Evolutionary conservation across 2,329 filamentous ascomycete species (phyloP).

Genomic region (Alternaria rosae): DNA sequence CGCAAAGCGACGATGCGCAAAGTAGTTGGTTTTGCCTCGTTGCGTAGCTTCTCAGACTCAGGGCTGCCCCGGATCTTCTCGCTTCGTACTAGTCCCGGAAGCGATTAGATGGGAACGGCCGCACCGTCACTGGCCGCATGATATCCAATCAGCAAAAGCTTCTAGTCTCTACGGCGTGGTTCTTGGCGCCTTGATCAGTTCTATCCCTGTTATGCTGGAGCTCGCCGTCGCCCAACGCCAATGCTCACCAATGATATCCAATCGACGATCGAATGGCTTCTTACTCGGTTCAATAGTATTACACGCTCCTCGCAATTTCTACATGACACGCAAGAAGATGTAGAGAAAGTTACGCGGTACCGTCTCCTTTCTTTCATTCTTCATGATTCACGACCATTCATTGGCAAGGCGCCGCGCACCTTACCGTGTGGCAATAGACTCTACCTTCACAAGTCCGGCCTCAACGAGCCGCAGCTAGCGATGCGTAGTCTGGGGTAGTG

Average conservation of each 20-base stretch:
- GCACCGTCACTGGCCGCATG: conserved; percentile 4
- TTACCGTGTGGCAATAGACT: conserved; percentile 8
- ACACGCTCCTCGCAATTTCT: conserved; percentile 19
- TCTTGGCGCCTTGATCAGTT: conserved; percentile 32
- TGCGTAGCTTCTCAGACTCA: conserved; percentile 9
- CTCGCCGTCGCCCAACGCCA: conserved; percentile 14
- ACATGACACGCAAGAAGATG: not conserved
- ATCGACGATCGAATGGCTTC: conserved; percentile 14
- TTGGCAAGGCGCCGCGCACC: conserved; percentile 1
- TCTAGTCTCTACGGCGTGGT: conserved; percentile 27
- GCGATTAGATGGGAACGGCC: conserved; percentile 30
- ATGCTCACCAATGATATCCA: conserved; percentile 20
- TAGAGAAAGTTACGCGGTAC: not conserved
- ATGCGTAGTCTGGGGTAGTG: conserved; percentile 14
- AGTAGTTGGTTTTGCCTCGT: conserved; percentile 7
- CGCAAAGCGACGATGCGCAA: not conserved
- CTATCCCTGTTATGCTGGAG: conserved; percentile 19
- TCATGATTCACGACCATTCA: not conserved
- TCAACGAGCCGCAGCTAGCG: conserved; percentile 9
- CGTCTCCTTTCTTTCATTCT: not conserved
- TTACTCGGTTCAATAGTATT: conserved; percentile 26
- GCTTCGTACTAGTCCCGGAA: conserved; percentile 21
- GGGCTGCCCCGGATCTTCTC: conserved; percentile 33
- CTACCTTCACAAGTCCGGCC: conserved; percentile 17
- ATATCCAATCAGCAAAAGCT: conserved; percentile 26